Evolutionary conservation across 2,329 filamentous ascomycete genomes (phyloP), one percentile per base, ranked within the genome.

Genomic region (Westerdykella sp.): DNA sequence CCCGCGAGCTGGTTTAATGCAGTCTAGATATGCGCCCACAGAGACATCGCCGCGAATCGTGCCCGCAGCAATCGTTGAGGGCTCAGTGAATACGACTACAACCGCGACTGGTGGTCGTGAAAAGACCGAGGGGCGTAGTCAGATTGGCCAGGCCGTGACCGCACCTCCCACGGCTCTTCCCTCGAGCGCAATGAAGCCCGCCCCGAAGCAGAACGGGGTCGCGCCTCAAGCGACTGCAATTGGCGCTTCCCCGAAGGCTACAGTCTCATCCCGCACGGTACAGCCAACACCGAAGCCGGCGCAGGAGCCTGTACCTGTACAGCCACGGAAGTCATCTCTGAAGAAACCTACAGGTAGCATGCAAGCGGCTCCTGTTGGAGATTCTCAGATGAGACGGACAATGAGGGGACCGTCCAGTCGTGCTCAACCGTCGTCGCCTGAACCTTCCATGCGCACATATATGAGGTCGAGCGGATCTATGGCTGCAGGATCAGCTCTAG

Each of bases 311-410:
- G 25, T 28, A 28, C 25, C 7, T 6, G 44, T 60, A 34, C 63
- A 65, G 45, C 66, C 67, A 15, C 58, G 60, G 22, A 67, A 69
- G 46, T 65, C 69, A 13, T 64, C 67, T 5, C 46, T 73, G 56
- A 69, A 68, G 50, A 71, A 71, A 48, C 63, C 53, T 5, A 57
- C 67, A 54, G 55, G 63, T 25, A 41, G 43, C 13, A 42, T 47
- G n/a, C 58, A 55, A 38, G 40, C 52, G 21, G 36, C 42, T 13
- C 44, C 52, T 16, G 45, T 55, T 14, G 43, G 55, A 2, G 57
- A 57, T 37, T 54, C 62, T 1, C 59, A 63, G 31, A 60, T 69
- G 56, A 62, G 65, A 13, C 62, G 59, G 34, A 62, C 62, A 1
- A 68, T 71, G 66, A 51, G 68, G 34, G 46, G 47, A 13, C 43